Base-by-base conservation (phyloP, 2,329 filamentous ascomycete genomes). In the Neodidymelliopsis sp. region DNA sequence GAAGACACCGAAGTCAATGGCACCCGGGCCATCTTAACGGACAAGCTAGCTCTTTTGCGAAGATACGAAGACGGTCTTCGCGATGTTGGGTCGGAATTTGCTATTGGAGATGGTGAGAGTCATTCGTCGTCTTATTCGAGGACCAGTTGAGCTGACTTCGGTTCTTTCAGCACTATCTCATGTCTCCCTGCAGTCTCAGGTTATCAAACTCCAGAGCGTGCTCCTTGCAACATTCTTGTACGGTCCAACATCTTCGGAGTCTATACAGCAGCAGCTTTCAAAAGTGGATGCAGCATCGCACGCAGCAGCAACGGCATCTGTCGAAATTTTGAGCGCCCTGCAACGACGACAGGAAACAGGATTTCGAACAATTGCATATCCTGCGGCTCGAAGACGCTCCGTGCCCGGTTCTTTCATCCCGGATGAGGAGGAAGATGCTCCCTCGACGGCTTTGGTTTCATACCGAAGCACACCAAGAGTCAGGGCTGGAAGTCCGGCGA, bases 221-320 rank as follows among this genome's bases (percentile, higher is more conserved):
- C 44, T 72, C 11, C 60, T 72, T 8, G 65, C 57, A 1, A 70
- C 63, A 2, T 70, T 71, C 42, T 55, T 72, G 2, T 72, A 72
- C 41, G 70, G 70, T 6, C 70, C 70, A 15, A 65, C 65, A 8
- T 71, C 67, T 8, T 45, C 55, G 4, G 62, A 70, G 12, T 53
- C 69, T 10, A 65, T 71, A 41, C 64, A 65, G 9, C 65, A 66
- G 43, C 70, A 71, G 29, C 44, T 72, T 4, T 57, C 58, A 5
- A 66, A 56, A 15, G 49, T 72, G 10, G 53, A 65, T n/a, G 59
- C 57, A 23, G 67, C 68, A 19, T 72, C 67, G 3, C 59, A 63
- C 35, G 53, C 58, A 27, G 67, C 69, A 34, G 63, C 64, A 7
- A 63, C 56, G 4, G 46, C 58, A 9, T 49, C 62, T 7, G 66